Base-by-base conservation (phyloP, 139 green algal species). In the Yamagishiella unicocca region DNA sequence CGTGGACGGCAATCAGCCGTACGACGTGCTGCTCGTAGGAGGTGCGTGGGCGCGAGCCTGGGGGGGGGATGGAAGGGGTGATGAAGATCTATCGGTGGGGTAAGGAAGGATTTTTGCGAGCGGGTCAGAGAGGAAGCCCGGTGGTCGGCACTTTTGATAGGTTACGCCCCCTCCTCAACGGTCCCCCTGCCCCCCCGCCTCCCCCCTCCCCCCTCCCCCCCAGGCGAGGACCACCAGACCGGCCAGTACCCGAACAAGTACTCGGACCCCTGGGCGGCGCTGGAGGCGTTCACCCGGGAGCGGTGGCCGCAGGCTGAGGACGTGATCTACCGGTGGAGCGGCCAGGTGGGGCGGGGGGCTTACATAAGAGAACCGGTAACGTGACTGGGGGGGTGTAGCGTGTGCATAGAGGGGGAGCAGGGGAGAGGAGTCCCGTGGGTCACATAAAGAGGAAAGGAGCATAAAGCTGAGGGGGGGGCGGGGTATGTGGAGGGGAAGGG, bases 21-120 rank as follows among this genome's bases (percentile, higher is more conserved):
- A 92, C 27, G 87, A 96, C 45, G 88, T 94, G 33, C 83, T 96
- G n/a, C 50, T 96, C 24, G 87, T 96, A 8, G 88, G 70, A 55
- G 72, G 72, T 80, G 72, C 25, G 40, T 29, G n/a, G 31, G 64
- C 7, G 2, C 14, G 50, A 27, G 43, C 3, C 24, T 79, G 45
- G 58, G 58, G 14, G 22, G 58, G 58, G 58, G 14, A 67, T 6
- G 22, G 58, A 22, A n/a, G n/a, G n/a, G n/a, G n/a, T n/a, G n/a
- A n/a, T n/a, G n/a, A n/a, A n/a, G n/a, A n/a, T n/a, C n/a, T n/a
- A n/a, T n/a, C n/a, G n/a, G n/a, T n/a, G n/a, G n/a, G n/a, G n/a
- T n/a, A n/a, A n/a, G n/a, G n/a, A n/a, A n/a, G n/a, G n/a, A n/a
- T n/a, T n/a, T n/a, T n/a, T n/a, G n/a, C n/a, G n/a, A n/a, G n/a